Percentiles rank a stretch among this genome's conserved stretches.
These are phyloP conservation scores for Lichtheimia hyalospora DNA, from an alignment of 371 early-diverging fungal genomes.

Conservation along the genomic window DNA sequence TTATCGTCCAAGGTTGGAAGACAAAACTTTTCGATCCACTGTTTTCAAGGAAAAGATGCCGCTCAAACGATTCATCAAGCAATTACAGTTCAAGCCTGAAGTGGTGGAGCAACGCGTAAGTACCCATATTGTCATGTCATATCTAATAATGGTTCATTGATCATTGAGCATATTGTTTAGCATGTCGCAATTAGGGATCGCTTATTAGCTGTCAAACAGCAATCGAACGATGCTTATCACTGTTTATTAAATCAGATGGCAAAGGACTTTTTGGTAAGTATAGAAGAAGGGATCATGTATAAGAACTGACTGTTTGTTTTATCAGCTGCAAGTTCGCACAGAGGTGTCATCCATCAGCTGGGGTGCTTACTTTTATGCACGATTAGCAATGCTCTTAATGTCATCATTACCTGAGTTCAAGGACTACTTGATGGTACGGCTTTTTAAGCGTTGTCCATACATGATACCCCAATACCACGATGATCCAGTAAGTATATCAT, in stretches of 20 bases:
- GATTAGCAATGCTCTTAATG: conserved; percentile 63
- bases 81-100: conserved; percentile 16
- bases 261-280: conserved; percentile 62
- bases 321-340: conserved; percentile 70
- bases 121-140: background rate
- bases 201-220: conserved; percentile 39
- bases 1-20: conserved; percentile 9
- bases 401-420: conserved; percentile 58
- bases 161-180: conserved; percentile 21
- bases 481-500: conserved; percentile 46
- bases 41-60: conserved; percentile 19
- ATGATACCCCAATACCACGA: conserved; percentile 69
- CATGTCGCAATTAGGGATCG: conserved; percentile 48
- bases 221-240: conserved; percentile 48
- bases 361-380: conserved; percentile 75
- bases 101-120: conserved; percentile 12
- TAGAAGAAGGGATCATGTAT: background rate
- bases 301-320: background rate
- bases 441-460: conserved; percentile 80
- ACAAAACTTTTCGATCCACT: background rate
- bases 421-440: conserved; percentile 70
- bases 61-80: conserved; percentile 5
- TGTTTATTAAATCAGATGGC: conserved; percentile 67
- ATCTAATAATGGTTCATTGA: no score
- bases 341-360: conserved; percentile 66